A percentile compares a stretch with the other conserved stretches of the same genome.
phyloP scores from a whole-genome alignment of 495 filamentous ascomycete species.

The Penicillium silybi region DNA sequence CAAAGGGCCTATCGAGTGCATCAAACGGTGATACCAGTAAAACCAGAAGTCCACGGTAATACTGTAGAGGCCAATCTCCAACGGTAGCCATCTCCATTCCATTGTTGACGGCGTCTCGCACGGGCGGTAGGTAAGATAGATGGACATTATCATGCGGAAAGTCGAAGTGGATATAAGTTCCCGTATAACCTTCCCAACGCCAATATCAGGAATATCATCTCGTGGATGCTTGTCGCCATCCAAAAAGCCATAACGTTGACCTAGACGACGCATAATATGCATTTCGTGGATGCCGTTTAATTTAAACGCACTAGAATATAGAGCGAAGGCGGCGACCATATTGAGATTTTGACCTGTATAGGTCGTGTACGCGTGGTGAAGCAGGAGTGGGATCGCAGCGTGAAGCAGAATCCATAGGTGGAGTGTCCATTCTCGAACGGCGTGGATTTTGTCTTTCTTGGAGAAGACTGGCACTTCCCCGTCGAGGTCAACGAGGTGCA shows the following conservation, averaged over 20 bases:
- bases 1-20: slow-evolving; percentile 18
- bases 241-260: slow-evolving; percentile 23
- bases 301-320: slow-evolving; percentile 25
- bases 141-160: slow-evolving; percentile 22
- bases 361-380: slow-evolving; percentile 21
- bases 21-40: slow-evolving; percentile 28
- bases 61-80: slow-evolving; percentile 27
- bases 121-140: slow-evolving; percentile 24
- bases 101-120: slow-evolving; percentile 30
- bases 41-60: slow-evolving; percentile 29
- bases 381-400: slow-evolving; percentile 16
- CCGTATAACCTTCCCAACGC: slow-evolving; percentile 21
- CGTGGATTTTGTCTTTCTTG: slow-evolving; percentile 25
- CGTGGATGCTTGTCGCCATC: slow-evolving; percentile 28
- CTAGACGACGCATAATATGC: slow-evolving; percentile 24
- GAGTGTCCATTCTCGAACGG: slow-evolving; percentile 17
- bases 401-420: slow-evolving; percentile 27
- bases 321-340: slow-evolving; percentile 12
- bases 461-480: slow-evolving; percentile 18
- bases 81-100: slow-evolving; percentile 20
- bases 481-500: slow-evolving; percentile 18
- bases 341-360: slow-evolving; percentile 15
- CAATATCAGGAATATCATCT: slow-evolving; percentile 26
- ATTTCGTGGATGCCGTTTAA: slow-evolving; percentile 24
- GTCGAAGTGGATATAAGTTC: slow-evolving; percentile 22